Base-by-base conservation (phyloP, 371 early-diverging fungal genomes). In the Rhizomucor pusillus region DNA sequence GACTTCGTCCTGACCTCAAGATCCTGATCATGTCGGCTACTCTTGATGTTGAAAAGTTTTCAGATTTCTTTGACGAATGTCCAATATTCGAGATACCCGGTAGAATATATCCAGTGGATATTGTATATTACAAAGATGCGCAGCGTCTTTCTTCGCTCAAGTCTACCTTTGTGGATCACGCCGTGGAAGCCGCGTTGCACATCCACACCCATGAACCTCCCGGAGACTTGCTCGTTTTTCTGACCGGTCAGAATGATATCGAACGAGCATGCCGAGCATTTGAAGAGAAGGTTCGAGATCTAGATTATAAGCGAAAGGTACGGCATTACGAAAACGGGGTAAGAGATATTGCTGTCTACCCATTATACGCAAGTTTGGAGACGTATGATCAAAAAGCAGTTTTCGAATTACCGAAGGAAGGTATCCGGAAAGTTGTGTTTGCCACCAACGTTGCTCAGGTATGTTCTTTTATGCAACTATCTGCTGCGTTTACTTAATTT, bases 391-490 rank as follows among this genome's bases (percentile, higher is more conserved):
- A 95, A 76, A 82, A 84, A 54, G 88, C 92, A 43, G 95, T 97
- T 25, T 98, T 98, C 79, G 93, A 93, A 50, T 87, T 86, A 3
- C 84, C 97, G 0, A 90, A 89, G 16, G 76, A 77, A 12, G 84
- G 86, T 1, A 84, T 84, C 0, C 80, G 98, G 33, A 99, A 99
- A 59, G 87, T 99, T 33, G 96, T 99, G 12, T 84, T 99, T 64
- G 92, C 99, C 2, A 99, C 99, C 35, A 99, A 99, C 68, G 99
- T 99, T 67, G 99, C 99, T 34, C 99, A 99, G 79, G 98, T 97
- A 43, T n/a, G n/a, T n/a, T n/a, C n/a, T n/a, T n/a, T n/a, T n/a
- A n/a, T n/a, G n/a, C n/a, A n/a, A n/a, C n/a, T n/a, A n/a, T n/a
- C n/a, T n/a, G n/a, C n/a, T n/a, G n/a, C n/a, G n/a, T n/a, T n/a